Evolutionary conservation across 2,329 filamentous ascomycete species (phyloP), one percentile per base, ranked within the genome.

Genomic region (Claviceps purpurea): DNA sequence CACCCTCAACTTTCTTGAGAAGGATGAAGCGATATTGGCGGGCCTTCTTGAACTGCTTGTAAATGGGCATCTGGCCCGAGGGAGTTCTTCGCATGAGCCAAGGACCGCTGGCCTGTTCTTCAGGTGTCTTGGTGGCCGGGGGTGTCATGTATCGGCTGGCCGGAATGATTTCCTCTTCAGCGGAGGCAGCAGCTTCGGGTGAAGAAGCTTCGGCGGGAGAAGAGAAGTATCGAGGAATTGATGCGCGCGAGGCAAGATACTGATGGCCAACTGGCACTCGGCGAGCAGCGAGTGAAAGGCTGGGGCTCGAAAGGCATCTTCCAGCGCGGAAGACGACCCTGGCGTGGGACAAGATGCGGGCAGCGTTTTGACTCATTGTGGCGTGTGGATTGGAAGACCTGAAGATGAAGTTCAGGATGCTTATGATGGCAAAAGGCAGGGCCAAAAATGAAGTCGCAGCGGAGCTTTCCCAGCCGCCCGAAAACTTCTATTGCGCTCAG

Each of bases 1-100:
- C 78, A 16, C 93, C 93, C 53, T 88, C 81, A 49, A 91, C 77
- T 68, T 87, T 89, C 65, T 89, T 85, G 52, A 98, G 70, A 52
- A 80, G 68, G 5, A 91, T 69, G 60, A 82, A 79, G 63, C 82
- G 75, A 57, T 87, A 34, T 11, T 11, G 8, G 10, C 93, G 14
- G 88, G 87, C 50, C 89, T 89, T 13, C 71, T 87, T 90, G 57
- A 70, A 73, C 58, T 81, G 74, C 16, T 82, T 73, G 70, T 97
- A 98, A 45, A 97, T 78, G 24, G 88, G 82, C 2, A 93, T 72
- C 58, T 88, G 81, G 47, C 81, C 78, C 40, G 79, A 83, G 1
- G 74, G 70, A 3, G 88, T 91, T 56, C 89, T 84, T 50, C 74
- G 73, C 57, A 97, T 76, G 60, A 82, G 76, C 72, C 89, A 95